A percentile compares a stretch with the other conserved stretches of the same genome.
Evolutionary conservation across 495 filamentous ascomycete species (phyloP).

Genomic region (Neurospora sp.): DNA sequence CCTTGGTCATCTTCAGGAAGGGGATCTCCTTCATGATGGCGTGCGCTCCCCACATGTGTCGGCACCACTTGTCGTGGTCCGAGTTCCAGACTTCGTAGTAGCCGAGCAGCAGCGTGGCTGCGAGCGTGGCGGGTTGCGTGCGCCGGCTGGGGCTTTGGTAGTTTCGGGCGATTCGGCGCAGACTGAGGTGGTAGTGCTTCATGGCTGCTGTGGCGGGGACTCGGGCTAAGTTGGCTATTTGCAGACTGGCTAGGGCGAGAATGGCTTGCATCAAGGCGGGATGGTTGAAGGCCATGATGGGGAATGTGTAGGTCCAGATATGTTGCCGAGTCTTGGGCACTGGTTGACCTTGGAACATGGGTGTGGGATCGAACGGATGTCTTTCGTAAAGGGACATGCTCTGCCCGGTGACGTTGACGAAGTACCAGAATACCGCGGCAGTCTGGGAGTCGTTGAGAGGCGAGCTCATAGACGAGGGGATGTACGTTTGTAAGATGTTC

Average conservation of each 20-base stretch:
- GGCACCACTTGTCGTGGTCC: slow-evolving; percentile 93
- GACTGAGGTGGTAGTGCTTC: slow-evolving; percentile 83
- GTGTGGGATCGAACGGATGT: slow-evolving; percentile 65
- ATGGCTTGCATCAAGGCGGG: slow-evolving; percentile 85
- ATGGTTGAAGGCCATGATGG: slow-evolving; percentile 72
- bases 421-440: slow-evolving; percentile 83
- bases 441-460: slow-evolving; percentile 76
- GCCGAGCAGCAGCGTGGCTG: slow-evolving; percentile 76
- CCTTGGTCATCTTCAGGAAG: slow-evolving; percentile 56
- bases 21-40: slow-evolving; percentile 78
- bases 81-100: slow-evolving; percentile 94
- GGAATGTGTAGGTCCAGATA: slow-evolving; percentile 80
- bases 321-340: slow-evolving; percentile 62
- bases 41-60: slow-evolving; percentile 74
- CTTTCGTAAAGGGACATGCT: slow-evolving; percentile 82
- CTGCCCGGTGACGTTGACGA: slow-evolving; percentile 81
- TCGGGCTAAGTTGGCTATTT: slow-evolving; percentile 74
- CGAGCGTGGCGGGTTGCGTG: slow-evolving; percentile 70
- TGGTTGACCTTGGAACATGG: slow-evolving; percentile 52
- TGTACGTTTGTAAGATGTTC: slow-evolving; percentile 70
- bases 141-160: slow-evolving; percentile 62
- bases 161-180: slow-evolving; percentile 64
- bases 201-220: slow-evolving; percentile 65
- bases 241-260: slow-evolving; percentile 75
- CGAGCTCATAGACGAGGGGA: slow-evolving; percentile 60